Evolutionary conservation across 1,139 yeast species (phyloP), one percentile per base, ranked within the genome.

Genomic region (Hemisphaericaspora lyxosophila): DNA sequence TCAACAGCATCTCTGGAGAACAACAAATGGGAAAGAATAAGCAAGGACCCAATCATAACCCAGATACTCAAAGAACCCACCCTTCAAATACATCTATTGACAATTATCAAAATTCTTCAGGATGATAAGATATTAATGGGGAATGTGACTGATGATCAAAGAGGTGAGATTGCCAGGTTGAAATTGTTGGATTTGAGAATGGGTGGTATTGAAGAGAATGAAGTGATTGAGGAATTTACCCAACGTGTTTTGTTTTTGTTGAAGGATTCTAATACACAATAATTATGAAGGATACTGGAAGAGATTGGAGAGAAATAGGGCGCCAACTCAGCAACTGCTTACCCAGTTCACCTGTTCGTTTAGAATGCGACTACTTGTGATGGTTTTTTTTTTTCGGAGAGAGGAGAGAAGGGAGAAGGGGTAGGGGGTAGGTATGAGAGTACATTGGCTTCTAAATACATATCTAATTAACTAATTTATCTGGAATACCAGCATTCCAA

Each of bases 191-290:
- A 79, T 41, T 64, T 85, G 24, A 60, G 94, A 20, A 56, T 50
- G 6, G 84, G 85, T 2, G 94, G 94, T 0, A 42, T 65, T 0
- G 89, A 85, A 50, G 75, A 73, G 36, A 84, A 85, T 51, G 78
- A 67, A 43, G 59, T 80, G 28, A 76, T 85, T 5, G 89, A 84
- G 53, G 88, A 82, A 49, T 82, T 84, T 59, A 48, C 59, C 11
- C 51, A 50, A 26, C 34, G 59, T 26, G 46, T 55, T 11, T 33
- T 57, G 14, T 27, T 41, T 5, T 39, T 55, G 33, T 28, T 33
- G 2, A 15, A n/a, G n/a, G n/a, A n/a, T n/a, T n/a, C n/a, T n/a
- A n/a, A n/a, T n/a, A n/a, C n/a, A n/a, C n/a, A 25, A 14, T 32
- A 41, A 26, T 29, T 6, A 13, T 8, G 17, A 26, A 20, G 16